Base-by-base conservation (phyloP, 495 filamentous ascomycete genomes). In the Penicillium psychrofluorescens region DNA sequence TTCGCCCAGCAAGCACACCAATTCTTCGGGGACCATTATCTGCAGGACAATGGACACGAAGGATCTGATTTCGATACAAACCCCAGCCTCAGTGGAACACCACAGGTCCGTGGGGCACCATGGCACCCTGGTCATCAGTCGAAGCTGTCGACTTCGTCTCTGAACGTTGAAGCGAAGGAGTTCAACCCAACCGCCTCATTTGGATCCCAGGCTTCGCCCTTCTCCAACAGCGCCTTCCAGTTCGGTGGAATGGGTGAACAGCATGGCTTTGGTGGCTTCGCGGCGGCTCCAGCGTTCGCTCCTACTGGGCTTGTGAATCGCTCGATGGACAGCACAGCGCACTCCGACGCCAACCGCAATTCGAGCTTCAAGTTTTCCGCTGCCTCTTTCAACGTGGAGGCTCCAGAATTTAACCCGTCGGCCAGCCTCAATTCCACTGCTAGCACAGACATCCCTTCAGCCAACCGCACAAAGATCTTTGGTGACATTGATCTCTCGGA, bases 101-200 rank as follows among this genome's bases (percentile, higher is more conserved):
- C 84, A n/a, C 64, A 64, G 7, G 45, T 48, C 29, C 64, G 64
- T 38, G 53, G 22, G 4, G 58, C 32, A 46, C 53, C 12, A 46
- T 64, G 34, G 55, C 58, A 2, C 44, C 53, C 46, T 4, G 65
- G 62, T 7, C 84, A 85, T 55, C 71, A 64, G 32, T 79, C 81
- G 44, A 83, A 81, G 57, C 64, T 79, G 27, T 89, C 85, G 2
- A 68, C 78, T 13, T 90, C 88, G 0, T 87, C 80, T 45, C 70
- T 95, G 37, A 96, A 98, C 49, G 87, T 90, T 33, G 81, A 80
- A 43, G 91, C 92, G 0, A 84, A 85, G 39, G 88, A 90, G 53
- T 96, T 96, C 62, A 87, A 92, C 45, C 86, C 87, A 5, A 68
- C 64, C 12, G 80, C 63, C 41, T 61, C 76, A 2, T 86, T 85